A percentile compares a stretch with the other conserved stretches of the same genome.
Evolutionary conservation across 176 grass and related monocot species (phyloP).

Genomic region (Themeda triandra): DNA sequence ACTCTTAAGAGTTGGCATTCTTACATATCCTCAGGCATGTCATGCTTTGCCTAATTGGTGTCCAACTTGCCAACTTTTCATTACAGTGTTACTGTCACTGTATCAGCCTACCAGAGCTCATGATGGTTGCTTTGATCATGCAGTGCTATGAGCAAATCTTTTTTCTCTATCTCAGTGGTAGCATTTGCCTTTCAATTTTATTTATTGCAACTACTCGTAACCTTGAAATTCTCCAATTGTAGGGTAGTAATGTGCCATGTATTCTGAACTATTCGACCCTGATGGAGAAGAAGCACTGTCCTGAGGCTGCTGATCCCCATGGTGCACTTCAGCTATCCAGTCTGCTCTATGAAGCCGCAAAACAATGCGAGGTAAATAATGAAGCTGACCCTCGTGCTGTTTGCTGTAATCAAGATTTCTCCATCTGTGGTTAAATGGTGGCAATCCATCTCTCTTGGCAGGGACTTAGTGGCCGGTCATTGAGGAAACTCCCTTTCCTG

Average conservation of each 20-base stretch:
- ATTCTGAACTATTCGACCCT: slow-evolving; percentile 77
- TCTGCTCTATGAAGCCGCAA: slow-evolving; percentile 74
- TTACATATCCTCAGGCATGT: slow-evolving; percentile 60
- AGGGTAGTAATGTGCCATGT: slow-evolving; percentile 33
- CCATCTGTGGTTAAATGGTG: background rate
- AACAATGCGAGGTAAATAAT: slow-evolving; percentile 69
- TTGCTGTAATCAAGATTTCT: background rate
- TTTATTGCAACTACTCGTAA: background rate
- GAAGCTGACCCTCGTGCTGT: background rate
- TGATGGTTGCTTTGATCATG: background rate
- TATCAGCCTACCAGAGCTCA: background rate
- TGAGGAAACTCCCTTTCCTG: slow-evolving; percentile 97
- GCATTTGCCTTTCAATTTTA: background rate
- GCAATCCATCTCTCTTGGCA: slow-evolving; percentile 26
- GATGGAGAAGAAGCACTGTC: slow-evolving; percentile 61
- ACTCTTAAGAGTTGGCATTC: slow-evolving; percentile 83
- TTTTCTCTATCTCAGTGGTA: background rate
- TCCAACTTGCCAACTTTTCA: background rate
- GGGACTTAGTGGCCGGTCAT: slow-evolving; percentile 79
- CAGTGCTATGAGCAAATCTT: background rate
- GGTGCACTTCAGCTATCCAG: slow-evolving; percentile 45
- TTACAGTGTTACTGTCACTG: background rate
- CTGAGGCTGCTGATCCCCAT: slow-evolving; percentile 46
- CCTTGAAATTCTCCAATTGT: slow-evolving; percentile 3
- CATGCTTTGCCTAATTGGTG: slow-evolving; percentile 12